phyloP scores from a whole-genome alignment of 1,284 basidiomycete genomes.

The Ceratobasidium sp. region DNA sequence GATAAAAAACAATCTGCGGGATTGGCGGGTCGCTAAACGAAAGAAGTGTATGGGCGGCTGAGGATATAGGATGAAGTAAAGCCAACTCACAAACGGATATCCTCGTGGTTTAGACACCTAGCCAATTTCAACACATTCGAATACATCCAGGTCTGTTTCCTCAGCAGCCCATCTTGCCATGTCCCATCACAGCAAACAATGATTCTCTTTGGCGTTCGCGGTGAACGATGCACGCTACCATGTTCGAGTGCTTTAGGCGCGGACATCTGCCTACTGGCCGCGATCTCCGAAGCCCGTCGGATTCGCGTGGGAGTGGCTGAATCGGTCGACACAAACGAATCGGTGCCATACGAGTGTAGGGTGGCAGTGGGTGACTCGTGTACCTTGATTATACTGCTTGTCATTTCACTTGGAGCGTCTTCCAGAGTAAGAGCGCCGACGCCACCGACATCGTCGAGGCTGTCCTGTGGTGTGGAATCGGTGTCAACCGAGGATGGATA shows the following conservation, averaged over 20 bases:
- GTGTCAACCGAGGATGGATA: slow-evolving; percentile 26
- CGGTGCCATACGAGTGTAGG: slow-evolving; percentile 16
- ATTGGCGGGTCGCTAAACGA: slow-evolving; percentile 30
- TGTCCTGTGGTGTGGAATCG: slow-evolving; percentile 6
- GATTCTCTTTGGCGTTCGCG: slow-evolving; percentile 29
- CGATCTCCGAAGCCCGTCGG: slow-evolving; percentile 27
- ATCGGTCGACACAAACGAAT: slow-evolving; percentile 33
- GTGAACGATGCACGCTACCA: slow-evolving; percentile 15
- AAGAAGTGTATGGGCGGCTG: not conserved
- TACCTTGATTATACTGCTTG: slow-evolving; percentile 19
- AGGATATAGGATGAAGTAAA: not conserved
- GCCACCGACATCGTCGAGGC: slow-evolving; percentile 23
- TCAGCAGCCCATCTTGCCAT: slow-evolving; percentile 32
- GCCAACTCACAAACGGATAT: slow-evolving; percentile 55
- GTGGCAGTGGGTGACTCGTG: slow-evolving; percentile 26
- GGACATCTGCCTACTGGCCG: slow-evolving; percentile 27
- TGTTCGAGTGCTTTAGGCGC: slow-evolving; percentile 35
- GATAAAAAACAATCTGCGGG: slow-evolving; percentile 34
- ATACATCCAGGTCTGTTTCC: slow-evolving; percentile 32
- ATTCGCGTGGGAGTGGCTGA: slow-evolving; percentile 17
- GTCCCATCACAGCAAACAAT: slow-evolving; percentile 35
- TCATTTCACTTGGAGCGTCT: not conserved
- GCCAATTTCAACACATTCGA: slow-evolving; percentile 45
- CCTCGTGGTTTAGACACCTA: slow-evolving; percentile 63
- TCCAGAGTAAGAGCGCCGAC: not conserved